Evolutionary conservation across 805 yeast species (phyloP).

Genomic region (Millerozyma miso): DNA sequence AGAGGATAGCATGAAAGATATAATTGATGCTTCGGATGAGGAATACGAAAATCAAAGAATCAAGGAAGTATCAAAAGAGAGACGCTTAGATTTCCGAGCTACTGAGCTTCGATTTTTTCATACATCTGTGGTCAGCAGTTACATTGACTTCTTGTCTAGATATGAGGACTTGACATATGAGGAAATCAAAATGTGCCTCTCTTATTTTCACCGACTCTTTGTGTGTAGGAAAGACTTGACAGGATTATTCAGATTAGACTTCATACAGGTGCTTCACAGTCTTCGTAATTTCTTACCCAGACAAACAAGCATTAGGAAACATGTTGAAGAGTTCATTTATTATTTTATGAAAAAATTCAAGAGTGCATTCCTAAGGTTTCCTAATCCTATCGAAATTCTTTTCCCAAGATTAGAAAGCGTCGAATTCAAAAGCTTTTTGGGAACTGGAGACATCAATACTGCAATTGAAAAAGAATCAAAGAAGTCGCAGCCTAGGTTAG

Average conservation of each 20-base stretch:
- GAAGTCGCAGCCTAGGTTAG: conserved; percentile 24
- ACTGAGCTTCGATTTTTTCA: conserved; percentile 48
- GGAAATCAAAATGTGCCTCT: conserved; percentile 58
- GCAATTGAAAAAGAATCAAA: conserved; percentile 15
- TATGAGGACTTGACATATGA: conserved; percentile 58
- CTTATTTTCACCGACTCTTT: conserved; percentile 69
- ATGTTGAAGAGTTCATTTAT: conserved; percentile 59
- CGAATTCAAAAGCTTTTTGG: conserved; percentile 46
- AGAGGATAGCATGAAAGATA: conserved; percentile 21
- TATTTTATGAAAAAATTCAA: conserved; percentile 62
- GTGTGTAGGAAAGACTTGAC: conserved; percentile 55
- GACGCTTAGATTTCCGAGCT: conserved; percentile 41
- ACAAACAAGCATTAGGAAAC: conserved; percentile 45
- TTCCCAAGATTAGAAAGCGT: conserved; percentile 55
- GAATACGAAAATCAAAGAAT: conserved; percentile 28
- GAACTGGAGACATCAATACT: conserved; percentile 51
- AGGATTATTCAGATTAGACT: conserved; percentile 63
- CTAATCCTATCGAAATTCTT: conserved; percentile 62
- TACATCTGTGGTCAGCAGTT: conserved; percentile 60
- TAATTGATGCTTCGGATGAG: conserved; percentile 34
- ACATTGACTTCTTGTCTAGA: conserved; percentile 55
- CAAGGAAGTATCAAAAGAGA: conserved; percentile 38
- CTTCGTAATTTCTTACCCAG: conserved; percentile 45
- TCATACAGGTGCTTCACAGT: conserved; percentile 56
- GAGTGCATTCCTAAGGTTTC: conserved; percentile 42